Base-by-base conservation (phyloP, 2,329 filamentous ascomycete genomes). In the Lecanoromycetidae sp. region DNA sequence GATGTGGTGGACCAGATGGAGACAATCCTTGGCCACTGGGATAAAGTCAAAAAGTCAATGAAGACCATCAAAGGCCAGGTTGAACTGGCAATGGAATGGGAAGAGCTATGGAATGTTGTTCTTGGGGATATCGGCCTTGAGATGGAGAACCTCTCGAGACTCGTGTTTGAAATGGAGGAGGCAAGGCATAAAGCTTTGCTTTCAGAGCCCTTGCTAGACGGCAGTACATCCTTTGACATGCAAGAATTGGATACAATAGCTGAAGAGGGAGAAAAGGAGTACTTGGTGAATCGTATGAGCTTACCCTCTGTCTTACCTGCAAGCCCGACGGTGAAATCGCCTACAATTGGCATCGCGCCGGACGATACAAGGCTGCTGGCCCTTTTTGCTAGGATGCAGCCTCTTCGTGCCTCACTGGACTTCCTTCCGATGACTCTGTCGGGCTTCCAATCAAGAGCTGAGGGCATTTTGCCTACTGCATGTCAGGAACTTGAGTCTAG, bases 131-230 rank as follows among this genome's bases (percentile, higher is more conserved):
- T 96, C 52, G 85, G 88, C 44, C 79, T 82, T 52, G 91, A 98
- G 66, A 81, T 87, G 60, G 84, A 91, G 54, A 80, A 82, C 36
- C 71, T 94, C 13, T 79, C 77, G 58, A 75, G 84, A 32, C 69
- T 94, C 39, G 85, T 96, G 25, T 96, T 96, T 58, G 88, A 96
- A 64, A 94, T 96, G 87, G 91, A 98, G 63, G 91, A 96, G 66
- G 83, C 87, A 54, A 76, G 91, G 39, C 90, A 96, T 63, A 84
- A 81, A 37, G 50, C 62, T 13, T 72, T 86, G 53, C 72, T 82
- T 58, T 77, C 77, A 30, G 74, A 72, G 27, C 66, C 69, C 23
- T 67, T 66, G n/a, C 79, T 79, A 15, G 79, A 82, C 34, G 74
- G 76, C 6, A 62, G 73, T 72, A 61, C 56, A 43, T 71, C 71